These are phyloP conservation scores for Schwanniomyces polymorphus DNA, from an alignment of 805 yeast species.

Conservation along the genomic window DNA sequence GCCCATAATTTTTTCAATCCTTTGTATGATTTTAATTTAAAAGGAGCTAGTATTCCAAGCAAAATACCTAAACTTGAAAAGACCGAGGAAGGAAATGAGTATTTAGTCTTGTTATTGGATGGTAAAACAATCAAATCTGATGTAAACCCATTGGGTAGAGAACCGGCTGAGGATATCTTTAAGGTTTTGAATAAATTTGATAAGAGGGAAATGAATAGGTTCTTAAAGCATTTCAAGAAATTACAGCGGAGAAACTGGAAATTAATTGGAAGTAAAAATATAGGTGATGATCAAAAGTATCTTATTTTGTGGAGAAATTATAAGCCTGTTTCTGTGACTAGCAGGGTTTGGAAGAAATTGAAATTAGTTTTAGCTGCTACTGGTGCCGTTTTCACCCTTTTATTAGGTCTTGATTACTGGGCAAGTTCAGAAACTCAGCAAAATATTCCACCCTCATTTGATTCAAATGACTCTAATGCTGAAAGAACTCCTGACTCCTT, in stretches of 20 bases:
- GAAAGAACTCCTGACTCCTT: background rate
- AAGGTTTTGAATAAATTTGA: constrained; percentile 36
- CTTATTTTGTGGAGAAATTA: constrained; percentile 10
- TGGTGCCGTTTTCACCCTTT: constrained; percentile 21
- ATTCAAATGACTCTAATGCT: background rate
- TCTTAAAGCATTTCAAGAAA: constrained; percentile 35
- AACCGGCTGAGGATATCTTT: constrained; percentile 42
- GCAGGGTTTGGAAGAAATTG: constrained; percentile 8
- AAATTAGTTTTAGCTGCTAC: constrained; percentile 23
- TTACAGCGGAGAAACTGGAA: constrained; percentile 51
- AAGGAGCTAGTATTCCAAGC: constrained; percentile 14
- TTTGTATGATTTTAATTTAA: constrained; percentile 9
- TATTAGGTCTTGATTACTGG: constrained; percentile 21
- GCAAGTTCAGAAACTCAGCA: constrained; percentile 4
- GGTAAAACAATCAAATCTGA: constrained; percentile 34
- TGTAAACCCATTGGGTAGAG: constrained; percentile 39
- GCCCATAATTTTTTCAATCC: constrained; percentile 49
- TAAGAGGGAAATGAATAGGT: constrained; percentile 32
- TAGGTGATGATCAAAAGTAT: constrained; percentile 10
- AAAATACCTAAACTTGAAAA: background rate
- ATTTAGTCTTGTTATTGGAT: constrained; percentile 28
- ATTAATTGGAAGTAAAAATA: constrained; percentile 50
- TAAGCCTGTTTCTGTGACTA: background rate
- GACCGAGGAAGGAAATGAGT: constrained; percentile 16
- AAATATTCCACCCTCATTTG: background rate